Evolutionary conservation across 768 basidiomycete species (phyloP), one percentile per base, ranked within the genome.

Genomic region (Lactarius tabidus): DNA sequence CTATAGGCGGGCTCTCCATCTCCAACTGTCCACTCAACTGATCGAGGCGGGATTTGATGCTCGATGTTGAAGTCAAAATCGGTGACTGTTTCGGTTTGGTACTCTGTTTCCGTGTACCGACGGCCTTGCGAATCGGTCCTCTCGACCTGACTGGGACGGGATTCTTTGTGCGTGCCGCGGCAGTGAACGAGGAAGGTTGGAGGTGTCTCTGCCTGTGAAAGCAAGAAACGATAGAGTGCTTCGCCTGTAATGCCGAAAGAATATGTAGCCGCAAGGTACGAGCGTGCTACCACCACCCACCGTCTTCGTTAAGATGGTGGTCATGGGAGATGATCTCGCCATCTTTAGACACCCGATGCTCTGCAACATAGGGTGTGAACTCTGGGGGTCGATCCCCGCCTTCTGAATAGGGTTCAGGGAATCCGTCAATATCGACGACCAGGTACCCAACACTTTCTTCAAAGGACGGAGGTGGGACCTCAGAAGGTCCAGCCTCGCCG

Each of bases 21-120:
- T 6, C 80, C 80, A 1, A 86, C 77, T 18, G 83, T 83, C 84
- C 85, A 91, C 58, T 87, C 84, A 2, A 77, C 73, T 5, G 79
- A 77, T 10, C 67, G 69, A 23, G 76, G 71, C 35, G 80, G 70
- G 61, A 83, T 73, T 59, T 79, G 72, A 20, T 77, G 71, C 69
- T 86, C 83, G 71, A 91, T 83, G 67, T 73, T 78, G 72, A 91
- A 91, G 70, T 88, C 82, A 69, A 91, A 91, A 71, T 91, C 89
- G 26, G 80, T 79, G 51, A 90, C 77, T 0, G 76, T 83, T 66
- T 86, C 85, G 9, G 79, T 81, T 71, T 87, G 82, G n/a, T 74
- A 71, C 65, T 90, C 88, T 2, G 75, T 76, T 17, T 71, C 75
- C 33, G 73, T 72, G 14, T 71, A 71, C 6, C 73, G 67, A 18